Conservation (phyloP, 306 rosid species). For the Cicer judaicum region DNA sequence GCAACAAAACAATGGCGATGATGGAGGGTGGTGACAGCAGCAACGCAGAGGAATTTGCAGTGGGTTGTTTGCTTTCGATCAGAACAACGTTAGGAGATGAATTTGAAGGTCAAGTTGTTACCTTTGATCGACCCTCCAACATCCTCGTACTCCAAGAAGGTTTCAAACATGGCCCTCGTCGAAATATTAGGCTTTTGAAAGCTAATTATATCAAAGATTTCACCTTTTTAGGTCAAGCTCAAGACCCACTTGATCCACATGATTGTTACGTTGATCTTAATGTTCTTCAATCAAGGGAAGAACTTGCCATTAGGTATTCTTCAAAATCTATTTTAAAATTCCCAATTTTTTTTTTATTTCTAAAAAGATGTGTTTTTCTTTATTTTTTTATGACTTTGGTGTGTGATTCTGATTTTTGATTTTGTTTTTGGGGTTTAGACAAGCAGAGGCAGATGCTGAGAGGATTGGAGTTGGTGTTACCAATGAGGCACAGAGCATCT, state of each 20-base stretch:
- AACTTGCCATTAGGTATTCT: conserved; percentile 70
- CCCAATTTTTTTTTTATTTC: not conserved
- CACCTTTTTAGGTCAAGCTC: conserved; percentile 63
- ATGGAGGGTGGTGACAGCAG: conserved; percentile 52
- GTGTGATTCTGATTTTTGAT: not conserved
- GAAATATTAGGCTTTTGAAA: conserved; percentile 76
- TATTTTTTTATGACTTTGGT: not conserved
- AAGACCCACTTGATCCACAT: conserved; percentile 77
- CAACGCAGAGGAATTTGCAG: conserved; percentile 70
- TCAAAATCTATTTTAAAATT: not conserved
- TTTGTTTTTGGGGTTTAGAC: conserved; percentile 50
- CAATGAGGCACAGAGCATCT: conserved; percentile 83
- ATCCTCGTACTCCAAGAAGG: conserved; percentile 88
- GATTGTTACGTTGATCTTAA: conserved; percentile 69
- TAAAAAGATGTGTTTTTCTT: no score
- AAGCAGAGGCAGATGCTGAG: conserved; percentile 88
- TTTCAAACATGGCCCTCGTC: conserved; percentile 61
- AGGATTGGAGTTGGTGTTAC: conserved; percentile 96
- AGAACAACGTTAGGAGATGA: conserved; percentile 87
- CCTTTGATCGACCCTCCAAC: conserved; percentile 86
- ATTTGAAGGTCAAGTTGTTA: conserved; percentile 80
- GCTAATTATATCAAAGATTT: conserved; percentile 80
- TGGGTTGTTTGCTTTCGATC: conserved; percentile 80
- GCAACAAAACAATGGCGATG: conserved; percentile 52
- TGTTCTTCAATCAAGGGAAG: conserved; percentile 75